A percentile compares a stretch with the other conserved stretches of the same genome.
These are phyloP conservation scores for Gossypium ekmanianum DNA, from an alignment of 345 rosid species.

Conservation along the genomic window DNA sequence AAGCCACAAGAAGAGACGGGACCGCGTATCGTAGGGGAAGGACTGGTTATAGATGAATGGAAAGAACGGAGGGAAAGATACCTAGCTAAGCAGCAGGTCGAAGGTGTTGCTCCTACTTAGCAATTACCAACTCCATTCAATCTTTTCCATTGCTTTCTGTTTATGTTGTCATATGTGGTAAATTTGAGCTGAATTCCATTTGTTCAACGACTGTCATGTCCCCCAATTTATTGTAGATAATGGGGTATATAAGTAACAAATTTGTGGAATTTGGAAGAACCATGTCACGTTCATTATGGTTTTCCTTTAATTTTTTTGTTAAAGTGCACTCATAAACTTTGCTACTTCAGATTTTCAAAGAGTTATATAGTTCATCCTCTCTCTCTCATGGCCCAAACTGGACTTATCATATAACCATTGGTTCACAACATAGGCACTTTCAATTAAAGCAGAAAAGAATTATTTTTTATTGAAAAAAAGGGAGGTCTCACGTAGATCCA, in stretches of 20 bases:
- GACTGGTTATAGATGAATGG: slow-evolving; percentile 79
- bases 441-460: too few relatives aligned
- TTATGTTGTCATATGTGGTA: slow-evolving; percentile 6
- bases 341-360: too few relatives aligned
- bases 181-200: slow-evolving; percentile 19
- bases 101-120: slow-evolving; percentile 42
- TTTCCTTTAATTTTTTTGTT: neutral
- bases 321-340: too few relatives aligned
- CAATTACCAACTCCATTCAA: neutral
- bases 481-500: neutral
- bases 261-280: slow-evolving; percentile 14
- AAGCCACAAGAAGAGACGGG: slow-evolving; percentile 55
- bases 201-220: neutral
- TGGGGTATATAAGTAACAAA: slow-evolving; percentile 19
- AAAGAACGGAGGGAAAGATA: slow-evolving; percentile 76
- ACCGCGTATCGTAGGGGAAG: slow-evolving; percentile 50
- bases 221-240: slow-evolving; percentile 19
- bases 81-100: slow-evolving; percentile 62
- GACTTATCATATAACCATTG: too few relatives aligned
- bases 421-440: too few relatives aligned
- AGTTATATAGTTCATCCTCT: too few relatives aligned
- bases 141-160: slow-evolving; percentile 2
- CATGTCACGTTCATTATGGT: neutral
- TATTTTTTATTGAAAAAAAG: too few relatives aligned
- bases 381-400: too few relatives aligned